Conservation (phyloP, 192 early-diverging fungal species). For the Gryganskiella cystojenkinii region DNA sequence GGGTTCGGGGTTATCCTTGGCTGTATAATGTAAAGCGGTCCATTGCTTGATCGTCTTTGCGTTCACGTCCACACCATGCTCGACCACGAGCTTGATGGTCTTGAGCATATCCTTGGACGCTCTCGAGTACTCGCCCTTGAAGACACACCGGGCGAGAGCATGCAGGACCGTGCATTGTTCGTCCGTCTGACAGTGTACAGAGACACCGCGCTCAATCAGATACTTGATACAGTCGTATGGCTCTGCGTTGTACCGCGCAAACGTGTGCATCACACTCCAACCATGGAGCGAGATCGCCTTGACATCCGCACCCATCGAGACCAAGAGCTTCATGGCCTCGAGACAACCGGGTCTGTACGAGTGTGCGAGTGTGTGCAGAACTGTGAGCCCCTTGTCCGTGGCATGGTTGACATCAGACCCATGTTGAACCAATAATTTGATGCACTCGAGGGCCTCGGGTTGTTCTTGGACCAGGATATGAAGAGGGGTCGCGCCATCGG, state of each 20-base stretch:
- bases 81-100: constrained; percentile 59
- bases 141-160: constrained; percentile 60
- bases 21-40: constrained; percentile 56
- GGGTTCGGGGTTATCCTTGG: constrained; percentile 61
- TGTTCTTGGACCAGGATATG: constrained; percentile 51
- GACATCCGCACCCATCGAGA: constrained; percentile 69
- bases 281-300: constrained; percentile 73
- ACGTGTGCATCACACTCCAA: constrained; percentile 64
- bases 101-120: constrained; percentile 48
- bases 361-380: constrained; percentile 48
- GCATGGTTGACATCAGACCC: constrained; percentile 66
- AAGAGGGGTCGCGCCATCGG: constrained; percentile 38
- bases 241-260: constrained; percentile 59
- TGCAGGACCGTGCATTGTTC: constrained; percentile 77
- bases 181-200: constrained; percentile 67
- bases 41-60: constrained; percentile 59
- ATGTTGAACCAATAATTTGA: constrained; percentile 57
- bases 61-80: constrained; percentile 68
- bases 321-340: constrained; percentile 62
- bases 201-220: constrained; percentile 64
- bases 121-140: constrained; percentile 46
- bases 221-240: constrained; percentile 55
- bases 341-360: constrained; percentile 66
- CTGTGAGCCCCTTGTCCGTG: constrained; percentile 42
- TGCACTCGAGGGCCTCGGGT: constrained; percentile 43